These are phyloP conservation scores for Leishmania arabica DNA, from an alignment of 208 protist species.

Conservation along the genomic window DNA sequence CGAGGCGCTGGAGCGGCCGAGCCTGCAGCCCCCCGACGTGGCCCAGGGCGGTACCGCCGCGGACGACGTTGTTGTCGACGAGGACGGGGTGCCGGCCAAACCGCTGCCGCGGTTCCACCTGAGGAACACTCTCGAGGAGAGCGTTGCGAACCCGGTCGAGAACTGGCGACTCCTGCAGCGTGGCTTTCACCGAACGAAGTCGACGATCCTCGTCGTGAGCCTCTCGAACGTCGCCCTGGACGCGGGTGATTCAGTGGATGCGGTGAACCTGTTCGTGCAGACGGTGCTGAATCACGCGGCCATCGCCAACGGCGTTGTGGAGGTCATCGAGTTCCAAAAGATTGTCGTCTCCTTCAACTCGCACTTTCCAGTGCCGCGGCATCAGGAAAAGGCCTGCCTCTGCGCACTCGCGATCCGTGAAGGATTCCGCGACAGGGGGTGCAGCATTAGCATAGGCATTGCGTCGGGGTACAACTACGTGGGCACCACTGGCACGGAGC, in stretches of 20 bases:
- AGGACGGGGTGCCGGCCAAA: not conserved
- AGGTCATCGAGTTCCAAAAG: constrained; percentile 48
- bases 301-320: constrained; percentile 45
- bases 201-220: constrained; percentile 46
- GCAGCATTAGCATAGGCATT: constrained; percentile 43
- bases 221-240: constrained; percentile 29
- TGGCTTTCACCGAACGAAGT: constrained; percentile 45
- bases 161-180: constrained; percentile 28
- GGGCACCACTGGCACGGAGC: constrained; percentile 59
- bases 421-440: constrained; percentile 26
- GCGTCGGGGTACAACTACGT: constrained; percentile 45
- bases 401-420: constrained; percentile 60
- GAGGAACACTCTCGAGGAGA: constrained; percentile 14
- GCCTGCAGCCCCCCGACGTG: not conserved
- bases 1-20: constrained; percentile 1
- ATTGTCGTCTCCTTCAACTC: constrained; percentile 60
- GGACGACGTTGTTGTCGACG: not conserved
- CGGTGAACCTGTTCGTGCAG: constrained; percentile 53
- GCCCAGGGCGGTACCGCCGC: not conserved
- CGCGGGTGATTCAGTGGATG: constrained; percentile 18
- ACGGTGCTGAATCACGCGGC: constrained; percentile 37
- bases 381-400: constrained; percentile 58
- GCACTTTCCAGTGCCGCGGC: constrained; percentile 51
- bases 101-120: not conserved
- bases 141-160: constrained; percentile 22